These are phyloP conservation scores for Coprinellus micaceus DNA, from an alignment of 768 basidiomycete genomes.

Conservation along the genomic window DNA sequence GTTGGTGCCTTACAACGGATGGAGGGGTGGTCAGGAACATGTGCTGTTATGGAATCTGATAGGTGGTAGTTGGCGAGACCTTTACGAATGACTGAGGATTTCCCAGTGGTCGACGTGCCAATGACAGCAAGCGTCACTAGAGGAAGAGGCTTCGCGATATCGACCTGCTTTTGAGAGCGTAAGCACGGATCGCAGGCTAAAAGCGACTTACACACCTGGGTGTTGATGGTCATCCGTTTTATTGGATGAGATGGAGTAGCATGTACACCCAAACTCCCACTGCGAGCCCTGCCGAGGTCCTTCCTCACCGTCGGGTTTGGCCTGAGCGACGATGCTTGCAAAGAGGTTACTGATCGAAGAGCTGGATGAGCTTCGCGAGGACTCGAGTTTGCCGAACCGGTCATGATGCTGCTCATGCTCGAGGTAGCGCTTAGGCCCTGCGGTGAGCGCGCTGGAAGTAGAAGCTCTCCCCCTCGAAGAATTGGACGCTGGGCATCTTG, in stretches of 20 bases:
- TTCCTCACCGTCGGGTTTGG: neutral
- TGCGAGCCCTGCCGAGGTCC: slow-evolving; percentile 45
- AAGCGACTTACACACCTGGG: slow-evolving; percentile 25
- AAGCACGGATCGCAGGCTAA: neutral
- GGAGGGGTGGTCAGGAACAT: slow-evolving; percentile 13
- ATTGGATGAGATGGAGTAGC: slow-evolving; percentile 23
- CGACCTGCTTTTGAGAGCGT: neutral
- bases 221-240: slow-evolving; percentile 35
- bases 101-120: slow-evolving; percentile 78
- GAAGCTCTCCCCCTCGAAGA: slow-evolving; percentile 56
- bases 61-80: slow-evolving; percentile 66
- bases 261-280: slow-evolving; percentile 57
- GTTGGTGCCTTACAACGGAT: slow-evolving; percentile 17
- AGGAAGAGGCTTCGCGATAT: slow-evolving; percentile 1
- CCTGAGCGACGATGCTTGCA: slow-evolving; percentile 11
- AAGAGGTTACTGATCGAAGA: slow-evolving; percentile 15
- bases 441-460: slow-evolving; percentile 55
- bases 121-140: slow-evolving; percentile 68
- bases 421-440: slow-evolving; percentile 31
- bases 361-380: slow-evolving; percentile 7
- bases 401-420: slow-evolving; percentile 36
- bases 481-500: slow-evolving; percentile 39
- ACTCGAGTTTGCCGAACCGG: slow-evolving; percentile 31
- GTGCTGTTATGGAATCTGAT: slow-evolving; percentile 36
- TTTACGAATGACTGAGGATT: slow-evolving; percentile 75